Conservation (phyloP, 345 rosid genomes). For the Arabidopsis suecica region DNA sequence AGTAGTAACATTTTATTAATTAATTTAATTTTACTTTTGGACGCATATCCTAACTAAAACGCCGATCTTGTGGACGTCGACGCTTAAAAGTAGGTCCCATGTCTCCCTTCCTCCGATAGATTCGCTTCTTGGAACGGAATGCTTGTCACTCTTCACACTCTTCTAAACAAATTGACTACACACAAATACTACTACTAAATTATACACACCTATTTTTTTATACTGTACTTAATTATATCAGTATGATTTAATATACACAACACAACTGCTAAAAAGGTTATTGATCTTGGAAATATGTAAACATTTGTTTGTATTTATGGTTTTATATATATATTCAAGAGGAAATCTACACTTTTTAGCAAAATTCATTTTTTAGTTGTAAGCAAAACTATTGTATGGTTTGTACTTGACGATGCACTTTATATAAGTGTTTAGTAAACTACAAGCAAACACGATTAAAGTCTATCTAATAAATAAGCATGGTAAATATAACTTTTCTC, state of each 20-base stretch:
- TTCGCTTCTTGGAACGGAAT: constrained; percentile 10
- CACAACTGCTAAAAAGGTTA: neutral
- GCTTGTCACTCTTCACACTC: constrained; percentile 20
- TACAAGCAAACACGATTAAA: neutral
- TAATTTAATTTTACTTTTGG: too few relatives aligned
- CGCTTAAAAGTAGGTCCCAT: neutral
- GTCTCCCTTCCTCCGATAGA: constrained; percentile 8
- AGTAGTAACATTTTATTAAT: neutral
- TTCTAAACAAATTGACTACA: neutral
- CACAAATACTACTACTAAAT: neutral
- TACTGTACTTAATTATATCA: too few relatives aligned
- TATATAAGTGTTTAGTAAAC: too few relatives aligned
- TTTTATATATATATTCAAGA: too few relatives aligned
- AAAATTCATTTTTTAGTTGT: too few relatives aligned
- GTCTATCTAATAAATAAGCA: neutral
- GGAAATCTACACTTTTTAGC: too few relatives aligned
- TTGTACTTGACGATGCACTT: too few relatives aligned
- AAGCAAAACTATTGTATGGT: too few relatives aligned
- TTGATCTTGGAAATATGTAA: neutral
- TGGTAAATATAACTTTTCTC: neutral
- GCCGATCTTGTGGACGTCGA: neutral
- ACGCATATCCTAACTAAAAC: neutral
- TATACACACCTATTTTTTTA: neutral
- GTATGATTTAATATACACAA: neutral
- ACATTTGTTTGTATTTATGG: neutral